Base-by-base conservation (phyloP, 1,139 yeast genomes). In the Yamadazyma diddensiae region DNA sequence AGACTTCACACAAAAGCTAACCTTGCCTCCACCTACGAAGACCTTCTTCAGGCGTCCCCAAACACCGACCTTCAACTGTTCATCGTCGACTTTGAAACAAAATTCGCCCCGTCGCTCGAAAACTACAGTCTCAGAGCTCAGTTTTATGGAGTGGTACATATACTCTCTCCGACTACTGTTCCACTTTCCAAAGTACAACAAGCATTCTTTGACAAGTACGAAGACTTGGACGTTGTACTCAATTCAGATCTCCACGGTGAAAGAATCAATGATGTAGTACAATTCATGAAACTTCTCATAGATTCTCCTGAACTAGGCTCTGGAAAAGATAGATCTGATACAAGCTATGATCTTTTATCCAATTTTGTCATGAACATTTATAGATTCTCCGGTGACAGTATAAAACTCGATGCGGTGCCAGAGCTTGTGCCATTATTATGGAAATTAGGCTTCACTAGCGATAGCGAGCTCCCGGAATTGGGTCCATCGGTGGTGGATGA, bases 111-210 rank as follows among this genome's bases (percentile, higher is more conserved):
- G 46, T 36, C 41, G 1, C 9, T 46, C 5, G 43, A 47, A 4
- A 60, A 61, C 26, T 66, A 71, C 61, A 44, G 59, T 9, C 39
- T 55, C 15, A 57, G 64, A 31, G 57, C 57, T 30, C 51, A 64
- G 21, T 63, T 74, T 31, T 59, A 65, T 38, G 57, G 56, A 21
- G 48, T 61, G 1, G 43, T 71, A 1, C 75, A 73, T 41, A 40
- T 57, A 15, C 26, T 65, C 5, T 46, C 60, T 31, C 72, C 74
- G 0, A 39, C 50, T 1, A 9, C 51, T 15, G 46, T 68, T 35
- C 28, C 62, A 35, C 34, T 58, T 46, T 42, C 45, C 1, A 46
- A 55, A 10, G 55, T 59, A 4, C 54, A 51, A 17, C 35, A 47
- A 1, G 39, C 48, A 1, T 38, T 67, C 2, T 41, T 55, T 24